Conservation (phyloP, 495 filamentous ascomycete species). For the Aspergillus baeticus region DNA sequence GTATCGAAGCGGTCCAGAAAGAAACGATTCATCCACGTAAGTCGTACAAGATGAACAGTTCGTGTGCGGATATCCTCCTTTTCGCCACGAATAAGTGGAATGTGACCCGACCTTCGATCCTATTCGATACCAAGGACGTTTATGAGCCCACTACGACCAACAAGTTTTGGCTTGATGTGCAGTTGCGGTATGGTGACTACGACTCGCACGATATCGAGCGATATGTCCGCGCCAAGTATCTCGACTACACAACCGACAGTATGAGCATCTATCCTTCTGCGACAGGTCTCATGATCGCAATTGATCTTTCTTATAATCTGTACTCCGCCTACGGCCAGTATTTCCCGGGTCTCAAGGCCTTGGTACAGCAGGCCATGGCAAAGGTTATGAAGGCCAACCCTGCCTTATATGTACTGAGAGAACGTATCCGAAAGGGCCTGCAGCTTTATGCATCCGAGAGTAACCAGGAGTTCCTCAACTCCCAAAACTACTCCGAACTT, state of each 20-base stretch:
- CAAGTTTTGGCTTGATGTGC: slow-evolving; percentile 99
- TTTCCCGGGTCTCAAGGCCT: slow-evolving; percentile 96
- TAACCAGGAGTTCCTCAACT: slow-evolving; percentile 99
- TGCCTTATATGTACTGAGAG: slow-evolving; percentile 91
- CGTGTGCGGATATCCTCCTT: slow-evolving; percentile 95
- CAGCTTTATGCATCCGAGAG: slow-evolving; percentile 98
- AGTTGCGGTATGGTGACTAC: slow-evolving; percentile 97
- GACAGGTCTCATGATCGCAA: slow-evolving; percentile 96
- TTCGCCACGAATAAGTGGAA: slow-evolving; percentile 99
- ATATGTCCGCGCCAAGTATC: slow-evolving; percentile 96
- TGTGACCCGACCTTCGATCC: slow-evolving; percentile 85
- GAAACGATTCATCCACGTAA: slow-evolving; percentile 99
- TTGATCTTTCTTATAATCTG: slow-evolving; percentile 97
- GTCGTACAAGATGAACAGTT: slow-evolving; percentile 99
- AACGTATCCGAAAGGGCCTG: slow-evolving; percentile 98
- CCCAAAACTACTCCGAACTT: slow-evolving; percentile 98
- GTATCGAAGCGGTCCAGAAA: slow-evolving; percentile 98
- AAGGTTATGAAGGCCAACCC: slow-evolving; percentile 99
- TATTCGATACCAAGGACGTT: slow-evolving; percentile 95
- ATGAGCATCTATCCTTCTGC: slow-evolving; percentile 99
- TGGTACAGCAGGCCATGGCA: slow-evolving; percentile 97
- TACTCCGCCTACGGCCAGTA: slow-evolving; percentile 98
- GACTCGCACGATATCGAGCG: slow-evolving; percentile 98
- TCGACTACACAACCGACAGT: slow-evolving; percentile 98
- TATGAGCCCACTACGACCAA: slow-evolving; percentile 95